Evolutionary conservation across 106 monocot species (phyloP).

Genomic region (Dioscorea dumetorum): DNA sequence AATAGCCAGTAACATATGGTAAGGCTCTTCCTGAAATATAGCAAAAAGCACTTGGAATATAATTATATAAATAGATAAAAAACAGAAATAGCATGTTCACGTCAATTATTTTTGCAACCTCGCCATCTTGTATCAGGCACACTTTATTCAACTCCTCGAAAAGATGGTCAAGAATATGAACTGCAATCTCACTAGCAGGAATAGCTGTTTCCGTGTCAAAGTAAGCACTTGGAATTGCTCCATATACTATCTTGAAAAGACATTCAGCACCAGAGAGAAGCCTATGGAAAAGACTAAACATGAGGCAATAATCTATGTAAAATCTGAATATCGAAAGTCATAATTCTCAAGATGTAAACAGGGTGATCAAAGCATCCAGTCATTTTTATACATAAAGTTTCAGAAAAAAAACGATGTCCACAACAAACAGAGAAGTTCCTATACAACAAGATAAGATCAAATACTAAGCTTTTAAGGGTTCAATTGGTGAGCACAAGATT

Average conservation of each 20-base stretch:
- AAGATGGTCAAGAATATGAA: conserved; percentile 71
- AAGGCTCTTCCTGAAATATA: conserved; percentile 58
- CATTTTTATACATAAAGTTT: too few species aligned
- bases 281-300: conserved; percentile 31
- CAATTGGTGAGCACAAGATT: too few species aligned
- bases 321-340: background rate
- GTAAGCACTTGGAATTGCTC: conserved; percentile 50
- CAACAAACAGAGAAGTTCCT: too few species aligned
- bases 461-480: too few species aligned
- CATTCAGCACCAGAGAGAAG: conserved; percentile 72
- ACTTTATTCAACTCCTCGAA: conserved; percentile 66
- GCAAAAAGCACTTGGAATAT: conserved; percentile 7
- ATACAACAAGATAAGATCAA: too few species aligned
- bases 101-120: conserved; percentile 50
- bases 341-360: background rate
- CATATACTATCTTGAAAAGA: conserved; percentile 57
- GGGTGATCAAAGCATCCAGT: background rate
- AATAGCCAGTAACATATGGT: conserved; percentile 75
- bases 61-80: conserved; percentile 8
- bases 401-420: too few species aligned
- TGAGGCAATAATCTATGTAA: conserved; percentile 7
- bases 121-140: conserved; percentile 77
- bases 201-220: conserved; percentile 28
- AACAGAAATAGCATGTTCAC: conserved; percentile 3
- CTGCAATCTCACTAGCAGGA: conserved; percentile 45